These are phyloP conservation scores for Rugonectria rugulosa DNA, from an alignment of 2,329 filamentous ascomycete species.

Conservation along the genomic window DNA sequence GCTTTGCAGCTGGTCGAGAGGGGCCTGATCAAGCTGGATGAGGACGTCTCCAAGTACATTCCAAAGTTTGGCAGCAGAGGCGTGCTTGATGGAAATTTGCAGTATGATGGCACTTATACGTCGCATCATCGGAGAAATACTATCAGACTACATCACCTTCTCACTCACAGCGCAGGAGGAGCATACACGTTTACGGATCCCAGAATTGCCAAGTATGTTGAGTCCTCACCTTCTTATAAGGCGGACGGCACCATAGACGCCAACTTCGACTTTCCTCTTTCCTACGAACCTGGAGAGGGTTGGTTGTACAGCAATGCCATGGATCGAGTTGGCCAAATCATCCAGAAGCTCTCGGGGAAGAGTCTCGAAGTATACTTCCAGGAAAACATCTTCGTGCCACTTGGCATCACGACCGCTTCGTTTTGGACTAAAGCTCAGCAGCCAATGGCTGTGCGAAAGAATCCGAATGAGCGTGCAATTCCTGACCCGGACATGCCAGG, in stretches of 20 bases:
- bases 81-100: neutral
- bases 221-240: neutral
- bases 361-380: conserved; percentile 32
- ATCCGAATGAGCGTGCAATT: neutral
- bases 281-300: conserved; percentile 40
- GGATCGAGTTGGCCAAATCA: conserved; percentile 41
- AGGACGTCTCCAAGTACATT: neutral
- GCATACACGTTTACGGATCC: neutral
- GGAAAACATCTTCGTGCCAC: neutral
- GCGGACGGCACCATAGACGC: neutral
- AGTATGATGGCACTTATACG: neutral
- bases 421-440: neutral
- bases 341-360: conserved; percentile 4
- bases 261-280: conserved; percentile 29
- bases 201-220: neutral
- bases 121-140: neutral
- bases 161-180: neutral
- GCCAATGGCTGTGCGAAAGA: neutral
- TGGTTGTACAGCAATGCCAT: conserved; percentile 42
- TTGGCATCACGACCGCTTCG: neutral
- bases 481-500: neutral
- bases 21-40: neutral
- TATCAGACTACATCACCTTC: neutral
- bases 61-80: neutral
- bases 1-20: conserved; percentile 3